phyloP scores from a whole-genome alignment of 192 early-diverging fungal species.

The Phycomyces blakesleeanus region DNA sequence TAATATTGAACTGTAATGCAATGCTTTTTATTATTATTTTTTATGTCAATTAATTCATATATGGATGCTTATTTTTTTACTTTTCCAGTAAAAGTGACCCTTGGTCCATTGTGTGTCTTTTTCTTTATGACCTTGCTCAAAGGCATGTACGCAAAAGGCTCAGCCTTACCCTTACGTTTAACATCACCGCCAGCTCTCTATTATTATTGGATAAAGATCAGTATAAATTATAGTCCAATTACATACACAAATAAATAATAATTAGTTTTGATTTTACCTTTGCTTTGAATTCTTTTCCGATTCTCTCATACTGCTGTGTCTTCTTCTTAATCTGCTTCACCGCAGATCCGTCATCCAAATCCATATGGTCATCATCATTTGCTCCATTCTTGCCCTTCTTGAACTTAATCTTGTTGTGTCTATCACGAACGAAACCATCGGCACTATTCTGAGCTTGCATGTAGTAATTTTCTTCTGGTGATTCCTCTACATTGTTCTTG shows the following conservation, averaged over 20 bases:
- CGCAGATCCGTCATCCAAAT: slow-evolving; percentile 57
- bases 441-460: slow-evolving; percentile 72
- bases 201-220: no score
- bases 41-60: no score
- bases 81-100: slow-evolving; percentile 35
- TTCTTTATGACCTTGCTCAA: slow-evolving; percentile 60
- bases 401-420: slow-evolving; percentile 87
- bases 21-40: no score
- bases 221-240: no score
- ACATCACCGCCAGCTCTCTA: slow-evolving; percentile 87
- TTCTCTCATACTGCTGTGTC: slow-evolving; percentile 24
- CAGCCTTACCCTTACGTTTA: slow-evolving; percentile 78
- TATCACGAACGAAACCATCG: slow-evolving; percentile 82
- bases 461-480: slow-evolving; percentile 78
- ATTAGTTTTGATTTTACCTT: slow-evolving; percentile 41
- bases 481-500: slow-evolving; percentile 38
- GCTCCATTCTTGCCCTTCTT: slow-evolving; percentile 62
- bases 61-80: slow-evolving; percentile 27
- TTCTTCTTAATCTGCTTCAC: slow-evolving; percentile 36
- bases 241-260: no score
- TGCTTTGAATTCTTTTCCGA: slow-evolving; percentile 81
- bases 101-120: slow-evolving; percentile 52
- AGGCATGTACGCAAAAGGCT: slow-evolving; percentile 97
- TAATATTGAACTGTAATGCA: no score
- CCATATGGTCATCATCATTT: slow-evolving; percentile 55